These are phyloP conservation scores for Fusarium acutatum DNA, from an alignment of 2,329 filamentous ascomycete species.

Conservation along the genomic window DNA sequence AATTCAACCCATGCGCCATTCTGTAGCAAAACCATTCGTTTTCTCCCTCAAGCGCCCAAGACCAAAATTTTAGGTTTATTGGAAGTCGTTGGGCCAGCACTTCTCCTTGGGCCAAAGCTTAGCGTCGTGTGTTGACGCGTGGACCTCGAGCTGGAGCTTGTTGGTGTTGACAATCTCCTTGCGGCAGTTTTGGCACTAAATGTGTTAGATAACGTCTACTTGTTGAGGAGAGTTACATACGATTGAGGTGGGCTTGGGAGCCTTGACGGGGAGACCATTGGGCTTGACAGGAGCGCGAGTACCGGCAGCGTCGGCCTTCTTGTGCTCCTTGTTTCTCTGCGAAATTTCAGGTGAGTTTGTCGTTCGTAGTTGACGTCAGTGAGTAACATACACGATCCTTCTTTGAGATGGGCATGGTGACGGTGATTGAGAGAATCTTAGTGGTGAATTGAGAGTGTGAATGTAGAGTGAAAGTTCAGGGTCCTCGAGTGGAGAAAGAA, in stretches of 20 bases:
- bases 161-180: constrained; percentile 63
- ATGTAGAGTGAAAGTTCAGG: not conserved
- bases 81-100: constrained; percentile 64
- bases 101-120: constrained; percentile 65
- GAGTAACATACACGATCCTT: constrained; percentile 34
- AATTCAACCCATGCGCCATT: not conserved
- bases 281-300: constrained; percentile 62
- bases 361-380: rapidly evolving
- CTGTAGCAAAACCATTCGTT: no score
- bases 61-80: not conserved
- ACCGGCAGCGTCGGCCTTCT: constrained; percentile 62
- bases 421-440: not conserved
- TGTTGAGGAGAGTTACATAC: constrained; percentile 1
- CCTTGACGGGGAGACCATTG: constrained; percentile 64
- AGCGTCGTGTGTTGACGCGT: constrained; percentile 60
- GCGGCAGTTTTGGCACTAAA: constrained; percentile 59
- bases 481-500: constrained; percentile 2
- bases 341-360: not conserved
- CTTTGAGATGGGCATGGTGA: constrained; percentile 44
- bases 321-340: constrained; percentile 63
- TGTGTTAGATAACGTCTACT: no score
- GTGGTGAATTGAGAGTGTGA: not conserved
- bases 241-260: constrained; percentile 53
- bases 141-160: constrained; percentile 59
- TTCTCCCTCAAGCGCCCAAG: no score